Percentiles rank a stretch among this genome's conserved stretches.
phyloP scores from a whole-genome alignment of 2,329 filamentous ascomycete species.

The Dryadomyces quercus-mongolicae region DNA sequence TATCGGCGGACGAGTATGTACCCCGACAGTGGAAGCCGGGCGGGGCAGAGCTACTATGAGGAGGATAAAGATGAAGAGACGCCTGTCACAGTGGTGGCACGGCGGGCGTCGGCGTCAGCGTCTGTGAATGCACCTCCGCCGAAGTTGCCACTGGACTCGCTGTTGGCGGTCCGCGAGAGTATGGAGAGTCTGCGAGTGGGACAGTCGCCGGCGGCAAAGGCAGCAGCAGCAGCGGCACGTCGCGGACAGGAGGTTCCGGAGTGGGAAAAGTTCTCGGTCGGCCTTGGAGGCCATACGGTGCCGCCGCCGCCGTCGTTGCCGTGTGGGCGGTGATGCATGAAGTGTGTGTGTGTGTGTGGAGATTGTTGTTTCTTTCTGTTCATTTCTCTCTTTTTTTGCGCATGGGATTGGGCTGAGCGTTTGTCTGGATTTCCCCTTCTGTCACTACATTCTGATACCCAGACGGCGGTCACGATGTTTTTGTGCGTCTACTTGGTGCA shows the following conservation, averaged over 20 bases:
- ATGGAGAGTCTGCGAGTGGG: neutral
- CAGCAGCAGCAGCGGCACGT: neutral
- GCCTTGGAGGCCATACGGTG: slow-evolving; percentile 30
- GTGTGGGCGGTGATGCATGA: too few species aligned
- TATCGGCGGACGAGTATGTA: neutral
- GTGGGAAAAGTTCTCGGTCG: slow-evolving; percentile 32
- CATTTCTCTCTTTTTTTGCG: neutral
- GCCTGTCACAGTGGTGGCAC: too few species aligned
- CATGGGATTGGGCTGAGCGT: neutral
- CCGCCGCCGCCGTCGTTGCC: neutral
- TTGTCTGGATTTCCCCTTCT: neutral
- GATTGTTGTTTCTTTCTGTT: neutral
- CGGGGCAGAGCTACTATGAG: too few species aligned
- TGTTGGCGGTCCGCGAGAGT: slow-evolving; percentile 4
- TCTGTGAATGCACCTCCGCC: neutral
- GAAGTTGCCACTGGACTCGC: slow-evolving; percentile 1
- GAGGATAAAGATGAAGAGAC: too few species aligned
- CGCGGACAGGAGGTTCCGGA: slow-evolving; percentile 17
- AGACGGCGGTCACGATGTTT: neutral
- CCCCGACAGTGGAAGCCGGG: neutral
- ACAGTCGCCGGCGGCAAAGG: neutral
- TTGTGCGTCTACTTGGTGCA: neutral
- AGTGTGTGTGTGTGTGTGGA: too few species aligned
- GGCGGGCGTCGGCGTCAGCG: neutral
- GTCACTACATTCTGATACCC: slow-evolving; percentile 8